These are phyloP conservation scores for Erigeron canadensis DNA, from an alignment of 129 eudicot genomes.

Conservation along the genomic window DNA sequence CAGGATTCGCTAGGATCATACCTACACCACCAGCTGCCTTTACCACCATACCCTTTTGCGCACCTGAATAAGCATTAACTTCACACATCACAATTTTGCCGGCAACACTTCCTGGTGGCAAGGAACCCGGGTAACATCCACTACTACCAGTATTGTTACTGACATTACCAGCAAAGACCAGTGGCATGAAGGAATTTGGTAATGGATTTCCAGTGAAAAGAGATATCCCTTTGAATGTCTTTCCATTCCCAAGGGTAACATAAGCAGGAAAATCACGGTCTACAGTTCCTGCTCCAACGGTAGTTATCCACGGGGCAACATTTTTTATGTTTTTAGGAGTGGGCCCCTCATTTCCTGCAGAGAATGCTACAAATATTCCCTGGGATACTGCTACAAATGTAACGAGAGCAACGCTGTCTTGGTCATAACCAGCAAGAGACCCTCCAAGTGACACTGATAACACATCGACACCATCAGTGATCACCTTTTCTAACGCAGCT, in stretches of 20 bases:
- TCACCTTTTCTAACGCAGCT: constrained; percentile 60
- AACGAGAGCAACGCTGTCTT: constrained; percentile 44
- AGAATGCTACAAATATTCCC: constrained; percentile 59
- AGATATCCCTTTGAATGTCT: too few relatives aligned
- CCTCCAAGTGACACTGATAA: constrained; percentile 65
- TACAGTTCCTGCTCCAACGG: constrained; percentile 73
- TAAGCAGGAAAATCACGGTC: constrained; percentile 74
- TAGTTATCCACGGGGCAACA: constrained; percentile 73
- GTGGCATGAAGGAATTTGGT: constrained; percentile 31
- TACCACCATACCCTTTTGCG: constrained; percentile 61
- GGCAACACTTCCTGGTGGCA: constrained; percentile 41
- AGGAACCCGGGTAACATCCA: constrained; percentile 52
- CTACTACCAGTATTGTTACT: constrained; percentile 39
- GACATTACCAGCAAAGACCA: constrained; percentile 55
- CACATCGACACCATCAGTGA: constrained; percentile 63
- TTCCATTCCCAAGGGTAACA: not conserved
- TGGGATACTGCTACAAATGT: constrained; percentile 52
- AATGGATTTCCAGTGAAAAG: constrained; percentile 6
- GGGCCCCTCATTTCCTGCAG: constrained; percentile 71
- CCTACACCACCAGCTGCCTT: constrained; percentile 78
- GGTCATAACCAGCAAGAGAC: constrained; percentile 29
- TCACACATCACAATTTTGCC: constrained; percentile 88
- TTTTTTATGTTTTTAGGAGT: constrained; percentile 40
- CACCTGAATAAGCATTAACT: constrained; percentile 57
- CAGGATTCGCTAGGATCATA: constrained; percentile 71